Conservation (phyloP, 2,329 filamentous ascomycete species). For the Ophiostoma australiae region DNA sequence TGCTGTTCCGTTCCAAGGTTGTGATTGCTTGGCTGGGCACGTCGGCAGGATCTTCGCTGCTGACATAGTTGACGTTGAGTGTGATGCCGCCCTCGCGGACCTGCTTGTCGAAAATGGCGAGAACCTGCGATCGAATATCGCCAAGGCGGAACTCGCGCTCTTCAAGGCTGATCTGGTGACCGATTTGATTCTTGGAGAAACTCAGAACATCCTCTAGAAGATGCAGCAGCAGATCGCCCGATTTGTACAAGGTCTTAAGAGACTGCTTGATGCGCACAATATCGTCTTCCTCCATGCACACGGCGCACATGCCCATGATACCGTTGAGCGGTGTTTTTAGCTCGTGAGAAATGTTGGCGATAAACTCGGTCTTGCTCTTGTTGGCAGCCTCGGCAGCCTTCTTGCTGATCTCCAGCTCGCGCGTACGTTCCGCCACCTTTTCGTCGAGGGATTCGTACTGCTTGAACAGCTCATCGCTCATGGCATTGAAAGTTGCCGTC, state of each 20-base stretch:
- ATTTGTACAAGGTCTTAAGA: conserved; percentile 83
- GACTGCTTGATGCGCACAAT: conserved; percentile 72
- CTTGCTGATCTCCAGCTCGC: conserved; percentile 82
- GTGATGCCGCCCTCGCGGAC: conserved; percentile 73
- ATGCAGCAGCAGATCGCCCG: conserved; percentile 76
- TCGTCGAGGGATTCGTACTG: conserved; percentile 82
- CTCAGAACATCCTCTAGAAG: conserved; percentile 84
- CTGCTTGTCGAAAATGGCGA: conserved; percentile 86
- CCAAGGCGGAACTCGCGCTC: conserved; percentile 78
- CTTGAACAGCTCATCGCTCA: conserved; percentile 83
- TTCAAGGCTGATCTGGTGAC: conserved; percentile 74
- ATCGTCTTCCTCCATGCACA: conserved; percentile 89
- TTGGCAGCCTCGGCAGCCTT: conserved; percentile 92
- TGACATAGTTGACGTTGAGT: conserved; percentile 67
- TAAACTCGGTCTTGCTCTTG: conserved; percentile 94
- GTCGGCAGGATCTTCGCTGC: conserved; percentile 37
- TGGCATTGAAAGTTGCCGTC: conserved; percentile 82
- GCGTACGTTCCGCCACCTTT: conserved; percentile 75
- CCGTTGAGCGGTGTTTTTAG: conserved; percentile 93
- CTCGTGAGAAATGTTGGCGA: conserved; percentile 85
- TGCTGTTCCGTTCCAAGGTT: neutral
- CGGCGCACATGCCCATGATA: conserved; percentile 87
- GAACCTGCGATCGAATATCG: conserved; percentile 77
- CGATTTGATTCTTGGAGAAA: conserved; percentile 93
- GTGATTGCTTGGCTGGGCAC: neutral